Base-by-base conservation (phyloP, 805 yeast genomes). In the Zygosaccharomyces siamensis region DNA sequence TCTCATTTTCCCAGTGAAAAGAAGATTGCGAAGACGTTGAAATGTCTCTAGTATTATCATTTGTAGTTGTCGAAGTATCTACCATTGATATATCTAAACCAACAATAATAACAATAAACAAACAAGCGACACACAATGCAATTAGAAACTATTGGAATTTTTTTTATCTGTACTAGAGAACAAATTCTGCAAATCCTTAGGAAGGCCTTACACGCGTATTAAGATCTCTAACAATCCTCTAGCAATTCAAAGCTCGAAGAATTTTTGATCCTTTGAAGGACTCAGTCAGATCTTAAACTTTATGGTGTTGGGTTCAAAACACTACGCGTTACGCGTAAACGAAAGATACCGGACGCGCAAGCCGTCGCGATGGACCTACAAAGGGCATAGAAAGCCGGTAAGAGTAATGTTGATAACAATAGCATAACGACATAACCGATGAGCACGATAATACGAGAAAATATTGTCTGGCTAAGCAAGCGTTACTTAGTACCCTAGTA, bases 401-500 rank as follows among this genome's bases (percentile, higher is more conserved):
- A 23, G 7, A 6, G 7, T 23, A 23, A 5, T 24, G 11, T 12
- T 5, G 11, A 20, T 23, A 36, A 12, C n/a, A 20, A 23, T 2
- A 18, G 11, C 18, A 11, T 24, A 20, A 23, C 7, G 8, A 20
- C 23, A 36, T 36, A 20, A 6, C 26, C 24, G 39, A 37, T 37
- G 20, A 37, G 39, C 39, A 26, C 20, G 43, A 27, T 28, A 23
- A 14, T 41, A 23, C 44, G 32, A 18, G 11, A 30, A 27, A 10
- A 23, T 41, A 14, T 30, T 28, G n/a, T 33, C 28, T 41, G 44
- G 44, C 37, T 33, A 33, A 33, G 44, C 33, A 43, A 38, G 47
- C 37, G 43, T 57, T 57, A 59, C 61, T 61, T 59, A 58, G 55
- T 60, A 59, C 61, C 64, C 59, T 59, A 56, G 59, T 57, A 58